Conservation (phyloP, 768 basidiomycete genomes). For the Boletus rubescentipes region DNA sequence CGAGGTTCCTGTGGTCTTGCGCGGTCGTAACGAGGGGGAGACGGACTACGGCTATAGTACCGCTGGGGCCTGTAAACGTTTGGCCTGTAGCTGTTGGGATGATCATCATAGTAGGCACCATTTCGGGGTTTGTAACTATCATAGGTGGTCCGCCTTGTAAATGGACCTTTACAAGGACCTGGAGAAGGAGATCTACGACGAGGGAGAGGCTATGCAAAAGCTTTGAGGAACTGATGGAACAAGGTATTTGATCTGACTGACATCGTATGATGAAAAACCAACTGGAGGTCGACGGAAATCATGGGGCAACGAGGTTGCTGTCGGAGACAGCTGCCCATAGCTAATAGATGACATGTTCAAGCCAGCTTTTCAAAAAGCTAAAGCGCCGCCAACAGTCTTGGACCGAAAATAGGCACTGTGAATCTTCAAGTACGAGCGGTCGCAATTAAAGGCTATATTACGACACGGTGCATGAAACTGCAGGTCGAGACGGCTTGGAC, state of each 20-base stretch:
- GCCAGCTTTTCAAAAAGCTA: constrained; percentile 1
- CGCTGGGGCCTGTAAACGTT: constrained; percentile 35
- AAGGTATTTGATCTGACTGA: constrained; percentile 28
- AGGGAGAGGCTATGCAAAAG: constrained; percentile 23
- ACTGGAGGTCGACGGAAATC: constrained; percentile 31
- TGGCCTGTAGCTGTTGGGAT: constrained; percentile 45
- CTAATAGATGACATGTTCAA: constrained; percentile 28
- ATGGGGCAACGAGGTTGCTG: constrained; percentile 22
- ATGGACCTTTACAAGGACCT: constrained; percentile 42
- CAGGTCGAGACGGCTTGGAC: constrained; percentile 2
- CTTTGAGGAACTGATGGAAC: constrained; percentile 18
- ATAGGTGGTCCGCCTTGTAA: constrained; percentile 45
- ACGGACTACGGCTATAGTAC: constrained; percentile 47
- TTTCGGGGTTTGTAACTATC: constrained; percentile 52
- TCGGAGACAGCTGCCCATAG: constrained; percentile 28
- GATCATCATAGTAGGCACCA: constrained; percentile 39
- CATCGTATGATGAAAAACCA: constrained; percentile 30
- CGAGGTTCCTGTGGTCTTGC: constrained; percentile 42
- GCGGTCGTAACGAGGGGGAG: constrained; percentile 50
- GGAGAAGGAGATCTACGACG: constrained; percentile 54
- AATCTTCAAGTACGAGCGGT: constrained; percentile 4
- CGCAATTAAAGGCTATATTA: neutral
- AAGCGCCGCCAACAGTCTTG: constrained; percentile 8
- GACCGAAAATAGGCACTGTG: constrained; percentile 1
- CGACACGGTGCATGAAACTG: constrained; percentile 4